Evolutionary conservation across 306 rosid genomes (phyloP).

Genomic region (Fragaria ananassa): DNA sequence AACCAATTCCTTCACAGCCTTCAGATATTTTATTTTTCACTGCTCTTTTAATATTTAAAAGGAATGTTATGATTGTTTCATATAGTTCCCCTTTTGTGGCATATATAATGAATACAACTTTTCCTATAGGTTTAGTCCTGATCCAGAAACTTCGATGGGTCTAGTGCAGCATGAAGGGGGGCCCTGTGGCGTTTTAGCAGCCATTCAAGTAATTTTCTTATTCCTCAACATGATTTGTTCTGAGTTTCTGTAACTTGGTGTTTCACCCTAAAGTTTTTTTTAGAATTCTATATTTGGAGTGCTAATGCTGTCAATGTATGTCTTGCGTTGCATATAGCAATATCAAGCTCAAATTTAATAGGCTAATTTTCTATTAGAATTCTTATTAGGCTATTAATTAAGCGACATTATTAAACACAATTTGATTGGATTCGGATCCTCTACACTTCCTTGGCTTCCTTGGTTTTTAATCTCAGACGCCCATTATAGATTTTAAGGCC

Average conservation of each 20-base stretch:
- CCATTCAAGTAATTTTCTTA: conserved; percentile 74
- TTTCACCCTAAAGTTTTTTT: conserved; percentile 5
- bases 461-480: not conserved
- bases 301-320: conserved; percentile 11
- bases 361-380: not conserved
- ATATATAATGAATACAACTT: conserved; percentile 31
- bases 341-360: not conserved
- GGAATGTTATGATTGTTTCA: conserved; percentile 14
- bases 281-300: not conserved
- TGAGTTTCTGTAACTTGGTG: conserved; percentile 24
- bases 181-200: conserved; percentile 98
- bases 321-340: not conserved
- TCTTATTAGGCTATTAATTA: not conserved
- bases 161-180: conserved; percentile 99
- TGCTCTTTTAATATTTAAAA: not conserved
- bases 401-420: not conserved
- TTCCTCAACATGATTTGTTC: conserved; percentile 28
- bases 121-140: conserved; percentile 69
- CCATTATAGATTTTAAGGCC: not conserved
- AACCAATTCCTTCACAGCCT: not conserved
- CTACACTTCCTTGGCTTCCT: not conserved
- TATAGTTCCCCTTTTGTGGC: conserved; percentile 30
- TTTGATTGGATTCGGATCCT: not conserved
- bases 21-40: not conserved
- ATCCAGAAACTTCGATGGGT: conserved; percentile 89